Base-by-base conservation (phyloP, 345 rosid species). In the Eucalyptus curtisii region DNA sequence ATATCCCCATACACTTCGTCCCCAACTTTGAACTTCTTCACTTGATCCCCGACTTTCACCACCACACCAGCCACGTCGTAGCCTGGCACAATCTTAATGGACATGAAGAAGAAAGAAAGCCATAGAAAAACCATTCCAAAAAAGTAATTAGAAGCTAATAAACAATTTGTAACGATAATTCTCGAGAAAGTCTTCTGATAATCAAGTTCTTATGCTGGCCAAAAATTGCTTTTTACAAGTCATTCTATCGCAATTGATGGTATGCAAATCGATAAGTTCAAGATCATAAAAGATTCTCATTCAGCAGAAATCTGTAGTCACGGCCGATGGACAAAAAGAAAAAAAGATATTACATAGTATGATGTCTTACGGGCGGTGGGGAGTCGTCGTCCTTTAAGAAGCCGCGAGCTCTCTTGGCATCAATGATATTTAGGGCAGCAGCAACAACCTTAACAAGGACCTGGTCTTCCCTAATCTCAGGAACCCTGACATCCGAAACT, bases 371-470 rank as follows among this genome's bases (percentile, higher is more conserved):
- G 90, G 98, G 97, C 24, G 95, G 95, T 88, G 95, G 95, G 84
- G 97, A 95, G 91, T 96, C 98, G 9, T 96, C 91, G 90, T 96
- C 94, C 93, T 96, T 94, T 86, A 96, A 95, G 89, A 94, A 94
- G 45, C 99, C 98, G 90, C 92, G 95, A 85, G 95, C 93, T 88
- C 99, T 89, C 89, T 96, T 96, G 16, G 90, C 93, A 88, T 97
- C 99, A 87, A 96, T 97, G 57, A 96, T 98, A 87, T 97, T 96
- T 84, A 97, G 97, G 86, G 95, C 99, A 49, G 96, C 97, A 89
- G 99, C 97, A 88, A 89, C 91, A 86, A 97, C 99, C 91, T 96
- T 97, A 27, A 96, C 90, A 90, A 97, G 87, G 42, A 97, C 99
- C 92, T 96, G 96, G 85, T 95, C 98, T 42, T 95, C 97, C 87